A percentile compares a stretch with the other conserved stretches of the same genome.
These are phyloP conservation scores for Kodamaea kaohsiungensis DNA, from an alignment of 805 yeast species.

Conservation along the genomic window DNA sequence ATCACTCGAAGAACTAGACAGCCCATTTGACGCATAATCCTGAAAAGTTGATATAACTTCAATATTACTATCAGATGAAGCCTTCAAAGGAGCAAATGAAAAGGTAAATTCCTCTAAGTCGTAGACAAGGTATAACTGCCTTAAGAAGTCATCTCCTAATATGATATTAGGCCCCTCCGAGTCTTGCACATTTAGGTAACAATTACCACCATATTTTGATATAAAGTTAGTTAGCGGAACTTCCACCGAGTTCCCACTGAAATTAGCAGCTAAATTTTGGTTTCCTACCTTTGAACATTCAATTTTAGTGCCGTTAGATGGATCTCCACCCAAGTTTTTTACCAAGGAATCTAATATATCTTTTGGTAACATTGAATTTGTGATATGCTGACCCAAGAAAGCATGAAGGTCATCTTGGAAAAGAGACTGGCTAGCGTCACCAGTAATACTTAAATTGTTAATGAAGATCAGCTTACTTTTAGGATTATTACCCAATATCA, in stretches of 20 bases:
- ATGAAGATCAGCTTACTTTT: too few species aligned
- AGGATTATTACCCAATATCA: conserved; percentile 40
- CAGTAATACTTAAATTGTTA: too few species aligned
- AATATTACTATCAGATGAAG: conserved; percentile 14
- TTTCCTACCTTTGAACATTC: background rate
- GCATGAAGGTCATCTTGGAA: too few species aligned
- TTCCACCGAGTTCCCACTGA: background rate
- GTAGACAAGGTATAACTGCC: conserved; percentile 26
- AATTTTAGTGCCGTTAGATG: background rate
- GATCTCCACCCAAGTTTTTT: background rate
- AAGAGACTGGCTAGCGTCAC: too few species aligned
- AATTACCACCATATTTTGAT: background rate
- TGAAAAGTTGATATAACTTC: conserved; percentile 32
- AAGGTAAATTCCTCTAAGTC: conserved; percentile 25
- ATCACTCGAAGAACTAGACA: background rate
- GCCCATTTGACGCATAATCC: conserved; percentile 48
- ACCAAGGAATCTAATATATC: too few species aligned
- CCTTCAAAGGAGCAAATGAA: conserved; percentile 25
- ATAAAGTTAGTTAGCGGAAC: conserved; percentile 16
- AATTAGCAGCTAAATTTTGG: background rate
- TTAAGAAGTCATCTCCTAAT: conserved; percentile 30
- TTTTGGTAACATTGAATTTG: too few species aligned
- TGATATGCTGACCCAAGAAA: too few species aligned
- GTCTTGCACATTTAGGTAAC: conserved; percentile 20
- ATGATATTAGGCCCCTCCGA: conserved; percentile 21